These are phyloP conservation scores for Raphidocelis subcapitata DNA, from an alignment of 139 green algal species.

Conservation along the genomic window DNA sequence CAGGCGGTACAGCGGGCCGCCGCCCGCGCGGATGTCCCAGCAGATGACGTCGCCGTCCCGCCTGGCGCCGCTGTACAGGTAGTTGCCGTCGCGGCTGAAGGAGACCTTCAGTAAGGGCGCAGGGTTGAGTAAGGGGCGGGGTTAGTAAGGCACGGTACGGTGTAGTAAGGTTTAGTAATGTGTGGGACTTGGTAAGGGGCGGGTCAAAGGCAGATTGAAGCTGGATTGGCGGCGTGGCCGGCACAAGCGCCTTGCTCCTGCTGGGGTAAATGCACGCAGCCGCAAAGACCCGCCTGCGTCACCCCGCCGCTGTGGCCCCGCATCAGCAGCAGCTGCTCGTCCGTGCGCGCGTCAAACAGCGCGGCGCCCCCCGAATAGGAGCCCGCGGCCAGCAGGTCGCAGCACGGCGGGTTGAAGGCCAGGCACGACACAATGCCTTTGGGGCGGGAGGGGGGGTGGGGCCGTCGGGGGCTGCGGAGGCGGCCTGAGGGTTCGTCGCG, in stretches of 20 bases:
- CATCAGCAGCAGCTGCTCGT: constrained; percentile 65
- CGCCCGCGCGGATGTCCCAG: constrained; percentile 84
- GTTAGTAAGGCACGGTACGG: background rate
- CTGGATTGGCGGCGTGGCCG: background rate
- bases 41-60: constrained; percentile 75
- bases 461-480: no score
- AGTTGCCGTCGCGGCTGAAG: constrained; percentile 82
- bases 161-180: background rate
- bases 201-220: background rate
- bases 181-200: background rate
- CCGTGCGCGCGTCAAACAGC: constrained; percentile 57
- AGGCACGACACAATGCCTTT: constrained; percentile 89
- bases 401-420: constrained; percentile 45
- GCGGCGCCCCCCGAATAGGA: constrained; percentile 68
- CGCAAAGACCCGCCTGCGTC: constrained; percentile 58
- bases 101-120: constrained; percentile 47
- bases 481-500: no score
- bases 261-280: background rate
- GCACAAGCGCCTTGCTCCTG: background rate
- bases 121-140: background rate
- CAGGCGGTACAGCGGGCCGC: constrained; percentile 69
- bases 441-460: background rate
- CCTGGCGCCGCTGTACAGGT: constrained; percentile 83
- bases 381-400: constrained; percentile 71
- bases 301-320: constrained; percentile 72